Percentiles rank a stretch among this genome's conserved stretches.
Conservation (phyloP, 306 rosid species). For the Delonix regia region DNA sequence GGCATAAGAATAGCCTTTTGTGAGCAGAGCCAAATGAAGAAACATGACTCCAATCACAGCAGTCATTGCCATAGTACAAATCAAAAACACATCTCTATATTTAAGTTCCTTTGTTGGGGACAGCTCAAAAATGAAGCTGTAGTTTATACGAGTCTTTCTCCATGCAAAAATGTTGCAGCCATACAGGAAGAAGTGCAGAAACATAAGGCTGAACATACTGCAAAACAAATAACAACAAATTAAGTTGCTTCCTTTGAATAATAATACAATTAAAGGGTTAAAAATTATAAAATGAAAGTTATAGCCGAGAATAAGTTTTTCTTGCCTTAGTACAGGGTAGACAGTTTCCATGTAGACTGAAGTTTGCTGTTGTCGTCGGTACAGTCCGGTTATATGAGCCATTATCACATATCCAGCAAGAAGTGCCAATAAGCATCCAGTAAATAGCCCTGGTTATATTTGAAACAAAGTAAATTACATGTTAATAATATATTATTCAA, state of each 20-base stretch:
- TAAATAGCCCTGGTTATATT: slow-evolving; percentile 68
- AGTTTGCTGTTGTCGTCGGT: slow-evolving; percentile 50
- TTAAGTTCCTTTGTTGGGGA: slow-evolving; percentile 75
- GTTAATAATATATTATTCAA: background rate
- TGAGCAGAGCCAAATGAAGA: slow-evolving; percentile 72
- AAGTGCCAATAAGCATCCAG: slow-evolving; percentile 82
- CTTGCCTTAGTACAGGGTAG: slow-evolving; percentile 91
- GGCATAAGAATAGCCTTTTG: slow-evolving; percentile 75
- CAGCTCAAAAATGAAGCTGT: slow-evolving; percentile 87
- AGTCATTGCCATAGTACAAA: slow-evolving; percentile 80
- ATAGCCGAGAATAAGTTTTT: background rate
- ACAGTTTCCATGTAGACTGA: slow-evolving; percentile 93
- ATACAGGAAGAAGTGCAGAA: slow-evolving; percentile 90
- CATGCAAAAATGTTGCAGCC: slow-evolving; percentile 94
- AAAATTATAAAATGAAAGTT: background rate
- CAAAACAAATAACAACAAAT: slow-evolving; percentile 29
- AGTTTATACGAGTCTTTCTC: slow-evolving; percentile 90
- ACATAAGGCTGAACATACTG: slow-evolving; percentile 97
- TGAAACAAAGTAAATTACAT: slow-evolving; percentile 16
- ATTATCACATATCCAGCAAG: slow-evolving; percentile 81
- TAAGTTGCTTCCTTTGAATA: background rate
- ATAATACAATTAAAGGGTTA: background rate
- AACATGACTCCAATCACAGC: slow-evolving; percentile 79
- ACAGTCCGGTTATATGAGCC: slow-evolving; percentile 86
- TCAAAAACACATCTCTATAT: slow-evolving; percentile 82